Base-by-base conservation (phyloP, 1,284 basidiomycete genomes). In the Naganishia sp. region DNA sequence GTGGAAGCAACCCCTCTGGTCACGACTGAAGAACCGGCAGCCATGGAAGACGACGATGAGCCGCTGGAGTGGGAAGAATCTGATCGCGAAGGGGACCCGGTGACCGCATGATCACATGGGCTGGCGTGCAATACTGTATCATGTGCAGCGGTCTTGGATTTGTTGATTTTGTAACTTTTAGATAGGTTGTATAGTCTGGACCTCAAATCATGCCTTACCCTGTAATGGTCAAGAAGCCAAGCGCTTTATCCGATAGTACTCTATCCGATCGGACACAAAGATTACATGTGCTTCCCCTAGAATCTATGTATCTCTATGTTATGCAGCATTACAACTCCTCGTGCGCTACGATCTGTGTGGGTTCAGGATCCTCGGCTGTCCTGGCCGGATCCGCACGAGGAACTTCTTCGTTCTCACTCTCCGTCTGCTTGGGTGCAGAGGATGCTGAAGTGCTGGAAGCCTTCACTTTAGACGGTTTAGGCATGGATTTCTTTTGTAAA, bases 31-130 rank as follows among this genome's bases (percentile, higher is more conserved):
- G 49, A 58, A 43, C 49, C 39, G 39, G 55, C 46, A 52, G n/a
- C 57, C 7, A 55, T 61, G 51, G 64, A 57, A 45, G 57, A 61
- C 28, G 63, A 65, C 18, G 57, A 66, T 13, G 65, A 66, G 47
- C 65, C 65, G n/a, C 35, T 66, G n/a, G 65, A 66, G 35, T 66
- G 65, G 65, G 65, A 66, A 43, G 65, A 66, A 15, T 66, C 65
- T 5, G 65, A 66, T 62, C 31, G 43, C 17, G 65, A 66, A 35
- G 55, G n/a, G 18, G 47, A 58, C 3, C 28, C 25, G 25, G 13
- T 25, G 21, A 15, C 4, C 13, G 49, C 25, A 50, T 50, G 45
- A 50, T 11, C 2, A 39, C 35, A 39, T 13, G 35, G 10, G 35
- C 7, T 13, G 35, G 13, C 35, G 7, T 6, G 13, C 6, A 25